A percentile compares a stretch with the other conserved stretches of the same genome.
These are phyloP conservation scores for Fallopia convolvulus DNA, from an alignment of 148 eudicot species.

Conservation along the genomic window DNA sequence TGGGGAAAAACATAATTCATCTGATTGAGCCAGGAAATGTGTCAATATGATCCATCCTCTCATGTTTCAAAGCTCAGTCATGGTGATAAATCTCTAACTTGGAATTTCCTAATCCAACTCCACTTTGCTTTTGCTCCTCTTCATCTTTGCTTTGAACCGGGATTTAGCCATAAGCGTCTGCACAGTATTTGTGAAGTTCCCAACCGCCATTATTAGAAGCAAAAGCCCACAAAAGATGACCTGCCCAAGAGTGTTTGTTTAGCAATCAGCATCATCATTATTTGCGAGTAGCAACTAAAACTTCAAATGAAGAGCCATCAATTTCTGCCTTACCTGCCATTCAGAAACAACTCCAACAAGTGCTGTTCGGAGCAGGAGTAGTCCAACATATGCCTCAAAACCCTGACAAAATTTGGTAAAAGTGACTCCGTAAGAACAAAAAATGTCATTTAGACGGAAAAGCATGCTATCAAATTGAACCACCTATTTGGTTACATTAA, in stretches of 20 bases:
- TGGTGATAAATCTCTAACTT: background rate
- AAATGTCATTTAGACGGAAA: background rate
- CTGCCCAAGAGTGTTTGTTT: conserved; percentile 19
- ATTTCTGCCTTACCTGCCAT: conserved; percentile 34
- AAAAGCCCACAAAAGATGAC: conserved; percentile 42
- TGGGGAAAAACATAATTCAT: background rate
- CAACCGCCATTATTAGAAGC: conserved; percentile 39
- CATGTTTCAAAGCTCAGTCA: background rate
- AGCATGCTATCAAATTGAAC: background rate
- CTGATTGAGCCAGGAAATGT: background rate
- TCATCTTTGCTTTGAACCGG: conserved; percentile 49
- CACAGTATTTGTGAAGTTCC: conserved; percentile 36
- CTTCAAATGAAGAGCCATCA: background rate
- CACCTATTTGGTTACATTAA: background rate
- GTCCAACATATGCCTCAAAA: conserved; percentile 48
- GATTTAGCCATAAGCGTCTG: conserved; percentile 39
- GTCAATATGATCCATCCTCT: background rate
- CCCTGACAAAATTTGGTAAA: conserved; percentile 23
- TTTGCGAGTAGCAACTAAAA: background rate
- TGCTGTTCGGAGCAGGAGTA: conserved; percentile 34
- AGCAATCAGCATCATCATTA: background rate
- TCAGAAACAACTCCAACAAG: conserved; percentile 41
- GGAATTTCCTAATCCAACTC: conserved; percentile 25
- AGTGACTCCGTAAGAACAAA: background rate
- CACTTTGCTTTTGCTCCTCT: conserved; percentile 37